phyloP scores from a whole-genome alignment of 106 monocot species.

The Amphibolis antarctica region DNA sequence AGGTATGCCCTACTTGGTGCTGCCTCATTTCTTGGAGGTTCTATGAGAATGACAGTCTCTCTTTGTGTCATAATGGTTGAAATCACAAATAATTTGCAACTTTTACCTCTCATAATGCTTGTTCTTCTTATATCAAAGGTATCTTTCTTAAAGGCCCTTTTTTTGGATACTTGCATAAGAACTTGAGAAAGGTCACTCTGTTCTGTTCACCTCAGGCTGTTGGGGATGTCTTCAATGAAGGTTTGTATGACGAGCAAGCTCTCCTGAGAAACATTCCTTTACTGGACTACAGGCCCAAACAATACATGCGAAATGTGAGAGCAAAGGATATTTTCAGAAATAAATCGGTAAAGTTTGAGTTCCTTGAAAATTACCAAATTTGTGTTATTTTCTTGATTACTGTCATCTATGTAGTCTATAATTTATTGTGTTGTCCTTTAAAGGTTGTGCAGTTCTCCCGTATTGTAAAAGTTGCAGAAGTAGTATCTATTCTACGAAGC shows the following conservation, averaged over 20 bases:
- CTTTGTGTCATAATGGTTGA: slow-evolving; percentile 99
- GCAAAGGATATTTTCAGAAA: slow-evolving; percentile 78
- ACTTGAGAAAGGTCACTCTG: background rate
- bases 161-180: background rate
- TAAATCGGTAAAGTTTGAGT: slow-evolving; percentile 44
- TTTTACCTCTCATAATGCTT: slow-evolving; percentile 95
- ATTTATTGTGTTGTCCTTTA: slow-evolving; percentile 10
- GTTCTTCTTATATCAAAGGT: slow-evolving; percentile 99
- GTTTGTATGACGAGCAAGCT: slow-evolving; percentile 85
- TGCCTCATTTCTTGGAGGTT: slow-evolving; percentile 98
- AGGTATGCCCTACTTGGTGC: slow-evolving; percentile 99
- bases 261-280: slow-evolving; percentile 82
- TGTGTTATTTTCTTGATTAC: background rate
- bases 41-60: slow-evolving; percentile 99
- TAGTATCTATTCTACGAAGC: slow-evolving; percentile 60
- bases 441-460: slow-evolving; percentile 76
- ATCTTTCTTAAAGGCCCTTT: slow-evolving; percentile 2
- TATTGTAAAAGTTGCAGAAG: slow-evolving; percentile 66
- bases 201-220: slow-evolving; percentile 52
- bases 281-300: slow-evolving; percentile 83
- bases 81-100: slow-evolving; percentile 92
- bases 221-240: slow-evolving; percentile 96
- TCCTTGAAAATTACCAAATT: background rate
- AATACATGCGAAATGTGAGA: slow-evolving; percentile 79
- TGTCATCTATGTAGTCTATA: background rate